Conservation (phyloP, 345 rosid genomes). For the Populus simonii region DNA sequence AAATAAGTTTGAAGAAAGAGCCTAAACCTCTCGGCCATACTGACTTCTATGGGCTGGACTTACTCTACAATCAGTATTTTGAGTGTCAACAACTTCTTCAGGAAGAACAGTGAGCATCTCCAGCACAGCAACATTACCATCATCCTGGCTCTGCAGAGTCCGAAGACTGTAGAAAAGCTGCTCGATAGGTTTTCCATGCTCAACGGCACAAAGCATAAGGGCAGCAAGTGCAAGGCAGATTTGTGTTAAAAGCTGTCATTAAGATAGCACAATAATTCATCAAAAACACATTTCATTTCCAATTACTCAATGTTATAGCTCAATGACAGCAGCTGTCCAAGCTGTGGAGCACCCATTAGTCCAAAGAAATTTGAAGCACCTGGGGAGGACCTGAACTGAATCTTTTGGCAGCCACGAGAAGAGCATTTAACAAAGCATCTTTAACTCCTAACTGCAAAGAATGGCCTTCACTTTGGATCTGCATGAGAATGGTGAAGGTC, state of each 20-base stretch:
- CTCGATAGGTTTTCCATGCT: conserved; percentile 78
- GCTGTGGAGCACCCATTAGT: neutral
- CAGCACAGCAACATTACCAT: conserved; percentile 77
- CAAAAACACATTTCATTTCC: neutral
- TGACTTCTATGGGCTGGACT: conserved; percentile 54
- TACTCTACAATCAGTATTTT: conserved; percentile 52
- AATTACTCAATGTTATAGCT: neutral
- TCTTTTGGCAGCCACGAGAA: conserved; percentile 78
- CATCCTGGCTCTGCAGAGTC: conserved; percentile 70
- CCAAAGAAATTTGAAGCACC: conserved; percentile 44
- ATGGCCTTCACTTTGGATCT: conserved; percentile 87
- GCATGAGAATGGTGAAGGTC: conserved; percentile 16
- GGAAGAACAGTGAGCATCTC: conserved; percentile 95
- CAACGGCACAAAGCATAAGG: conserved; percentile 65
- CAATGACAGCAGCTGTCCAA: neutral
- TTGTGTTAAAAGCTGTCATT: conserved; percentile 84
- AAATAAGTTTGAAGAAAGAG: conserved; percentile 5
- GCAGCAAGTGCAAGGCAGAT: conserved; percentile 90
- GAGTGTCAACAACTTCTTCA: conserved; percentile 79
- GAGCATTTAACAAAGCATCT: conserved; percentile 78
- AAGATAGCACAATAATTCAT: conserved; percentile 12
- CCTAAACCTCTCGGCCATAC: conserved; percentile 59
- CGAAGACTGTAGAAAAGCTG: conserved; percentile 76
- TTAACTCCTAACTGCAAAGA: conserved; percentile 62
- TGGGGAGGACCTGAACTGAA: conserved; percentile 88